A percentile compares a stretch with the other conserved stretches of the same genome.
Conservation (phyloP, 163 green algal genomes). For the Coccomyxa subellipsoidea region DNA sequence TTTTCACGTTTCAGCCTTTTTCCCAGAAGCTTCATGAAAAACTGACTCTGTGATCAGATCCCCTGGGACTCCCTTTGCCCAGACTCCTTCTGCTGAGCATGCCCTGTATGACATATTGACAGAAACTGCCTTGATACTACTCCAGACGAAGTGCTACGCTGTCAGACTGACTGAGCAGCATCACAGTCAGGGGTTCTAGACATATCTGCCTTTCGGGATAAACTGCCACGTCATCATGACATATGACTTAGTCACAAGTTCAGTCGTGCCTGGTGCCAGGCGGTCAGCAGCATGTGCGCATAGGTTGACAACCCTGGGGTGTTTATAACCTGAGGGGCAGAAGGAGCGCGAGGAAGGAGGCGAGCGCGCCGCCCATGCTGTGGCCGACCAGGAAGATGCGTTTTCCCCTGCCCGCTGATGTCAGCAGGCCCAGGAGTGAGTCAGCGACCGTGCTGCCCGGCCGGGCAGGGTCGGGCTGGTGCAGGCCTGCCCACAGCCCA, state of each 20-base stretch:
- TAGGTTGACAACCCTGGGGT: no score
- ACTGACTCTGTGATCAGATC: background rate
- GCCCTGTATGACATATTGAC: background rate
- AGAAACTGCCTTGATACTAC: background rate
- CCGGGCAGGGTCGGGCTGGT: slow-evolving; percentile 7
- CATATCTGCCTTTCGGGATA: no score
- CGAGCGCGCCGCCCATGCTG: slow-evolving; percentile 34
- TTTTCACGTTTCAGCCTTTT: no score
- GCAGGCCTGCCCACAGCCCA: slow-evolving; percentile 21
- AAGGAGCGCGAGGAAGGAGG: slow-evolving; percentile 14
- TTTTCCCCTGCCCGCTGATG: background rate
- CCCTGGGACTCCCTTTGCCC: no score
- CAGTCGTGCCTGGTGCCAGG: background rate
- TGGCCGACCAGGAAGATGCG: slow-evolving; percentile 32
- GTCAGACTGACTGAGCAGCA: no score
- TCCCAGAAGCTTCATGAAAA: background rate
- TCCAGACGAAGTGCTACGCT: no score
- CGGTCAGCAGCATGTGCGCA: background rate
- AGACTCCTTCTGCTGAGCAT: no score
- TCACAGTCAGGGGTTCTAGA: no score
- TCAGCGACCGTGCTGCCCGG: background rate
- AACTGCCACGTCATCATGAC: no score
- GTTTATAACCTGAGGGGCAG: slow-evolving; percentile 14
- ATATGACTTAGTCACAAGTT: no score
- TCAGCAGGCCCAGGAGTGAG: background rate